A percentile compares a stretch with the other conserved stretches of the same genome.
These are phyloP conservation scores for Alternaria metachromatica DNA, from an alignment of 2,329 filamentous ascomycete species.

Conservation along the genomic window DNA sequence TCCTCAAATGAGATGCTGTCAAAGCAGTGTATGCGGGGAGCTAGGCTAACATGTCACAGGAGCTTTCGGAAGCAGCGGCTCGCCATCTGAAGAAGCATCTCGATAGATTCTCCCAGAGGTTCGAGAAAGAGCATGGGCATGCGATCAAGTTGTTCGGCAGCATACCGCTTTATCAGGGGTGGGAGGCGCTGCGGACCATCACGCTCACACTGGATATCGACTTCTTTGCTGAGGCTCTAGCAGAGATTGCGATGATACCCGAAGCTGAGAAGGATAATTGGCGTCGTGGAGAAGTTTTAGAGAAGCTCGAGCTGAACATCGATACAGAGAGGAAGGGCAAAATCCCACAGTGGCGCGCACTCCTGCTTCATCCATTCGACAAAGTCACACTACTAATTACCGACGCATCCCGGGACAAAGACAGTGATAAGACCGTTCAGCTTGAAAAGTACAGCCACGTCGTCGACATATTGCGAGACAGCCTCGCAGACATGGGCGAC, in stretches of 20 bases:
- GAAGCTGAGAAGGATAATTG: neutral
- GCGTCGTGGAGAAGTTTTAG: neutral
- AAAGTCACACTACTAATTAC: neutral
- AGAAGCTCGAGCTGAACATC: neutral
- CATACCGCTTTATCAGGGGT: neutral
- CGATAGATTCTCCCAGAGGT: neutral
- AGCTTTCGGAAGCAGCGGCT: neutral
- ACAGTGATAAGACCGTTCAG: too few species aligned
- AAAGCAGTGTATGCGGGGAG: too few species aligned
- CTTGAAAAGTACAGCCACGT: neutral
- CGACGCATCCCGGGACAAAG: neutral
- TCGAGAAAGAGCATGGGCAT: neutral
- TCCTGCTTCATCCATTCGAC: neutral
- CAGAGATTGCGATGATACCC: neutral
- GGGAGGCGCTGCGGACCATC: neutral
- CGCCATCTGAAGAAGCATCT: neutral
- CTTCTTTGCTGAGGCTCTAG: neutral
- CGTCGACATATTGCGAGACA: neutral
- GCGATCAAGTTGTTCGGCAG: rapidly evolving
- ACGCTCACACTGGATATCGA: neutral
- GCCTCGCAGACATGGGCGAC: neutral
- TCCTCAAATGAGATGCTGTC: too few species aligned
- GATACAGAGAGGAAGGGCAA: rapidly evolving
- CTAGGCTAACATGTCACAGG: neutral
- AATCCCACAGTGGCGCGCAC: neutral